Conservation (phyloP, 805 yeast genomes). For the Spathaspora gorwiae region DNA sequence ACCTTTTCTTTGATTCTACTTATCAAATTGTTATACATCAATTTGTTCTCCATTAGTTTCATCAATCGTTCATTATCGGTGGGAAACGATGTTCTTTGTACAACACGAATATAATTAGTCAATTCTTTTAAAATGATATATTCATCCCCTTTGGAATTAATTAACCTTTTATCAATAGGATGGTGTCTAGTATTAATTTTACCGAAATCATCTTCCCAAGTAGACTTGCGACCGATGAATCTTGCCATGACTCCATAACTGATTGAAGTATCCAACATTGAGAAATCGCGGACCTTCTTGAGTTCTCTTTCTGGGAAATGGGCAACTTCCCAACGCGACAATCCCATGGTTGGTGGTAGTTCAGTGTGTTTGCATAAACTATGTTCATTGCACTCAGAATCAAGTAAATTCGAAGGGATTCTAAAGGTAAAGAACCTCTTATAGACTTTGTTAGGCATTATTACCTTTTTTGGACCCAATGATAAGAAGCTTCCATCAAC, state of each 20-base stretch:
- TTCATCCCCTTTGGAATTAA: conserved; percentile 36
- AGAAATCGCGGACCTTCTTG: conserved; percentile 23
- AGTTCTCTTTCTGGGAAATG: conserved; percentile 7
- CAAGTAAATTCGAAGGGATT: conserved; percentile 33
- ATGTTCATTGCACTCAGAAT: conserved; percentile 33
- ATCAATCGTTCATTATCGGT: conserved; percentile 13
- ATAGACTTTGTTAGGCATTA: conserved; percentile 20
- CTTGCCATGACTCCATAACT: conserved; percentile 32
- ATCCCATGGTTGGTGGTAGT: conserved; percentile 34
- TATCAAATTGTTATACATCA: conserved; percentile 20
- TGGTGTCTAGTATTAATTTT: conserved; percentile 6
- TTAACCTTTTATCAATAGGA: conserved; percentile 17
- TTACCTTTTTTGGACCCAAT: conserved; percentile 10
- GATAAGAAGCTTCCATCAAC: conserved; percentile 20
- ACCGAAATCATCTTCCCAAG: conserved; percentile 19
- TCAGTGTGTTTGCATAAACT: conserved; percentile 25
- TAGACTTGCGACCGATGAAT: conserved; percentile 35
- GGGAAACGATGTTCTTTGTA: conserved; percentile 15
- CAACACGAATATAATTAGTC: conserved; percentile 20
- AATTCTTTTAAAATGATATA: conserved; percentile 33
- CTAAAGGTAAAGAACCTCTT: conserved; percentile 41
- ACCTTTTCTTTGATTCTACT: conserved; percentile 25
- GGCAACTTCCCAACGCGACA: conserved; percentile 12
- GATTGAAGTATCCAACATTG: conserved; percentile 20
- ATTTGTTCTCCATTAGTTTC: conserved; percentile 15